Conservation (phyloP, 2,329 filamentous ascomycete species). For the Eurotiales sp. region DNA sequence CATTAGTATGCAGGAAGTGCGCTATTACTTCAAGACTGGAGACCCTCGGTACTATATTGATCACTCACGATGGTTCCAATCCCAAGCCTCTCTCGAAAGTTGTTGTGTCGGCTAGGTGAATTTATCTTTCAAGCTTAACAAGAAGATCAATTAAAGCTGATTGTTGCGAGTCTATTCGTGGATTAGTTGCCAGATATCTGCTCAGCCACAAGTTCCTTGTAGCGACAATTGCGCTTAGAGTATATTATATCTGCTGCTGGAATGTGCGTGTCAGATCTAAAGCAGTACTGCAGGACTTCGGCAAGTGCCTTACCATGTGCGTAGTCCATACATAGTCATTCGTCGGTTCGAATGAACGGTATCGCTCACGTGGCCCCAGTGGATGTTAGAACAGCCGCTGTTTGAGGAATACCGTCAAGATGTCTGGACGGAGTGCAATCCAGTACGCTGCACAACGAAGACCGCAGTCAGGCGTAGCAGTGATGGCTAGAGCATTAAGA, state of each 20-base stretch:
- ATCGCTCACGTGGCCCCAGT: slow-evolving; percentile 35
- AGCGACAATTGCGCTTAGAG: not conserved
- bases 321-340: slow-evolving; percentile 42
- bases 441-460: slow-evolving; percentile 46
- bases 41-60: not conserved
- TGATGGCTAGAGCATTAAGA: slow-evolving; percentile 14
- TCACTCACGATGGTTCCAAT: slow-evolving; percentile 14
- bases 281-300: slow-evolving; percentile 22
- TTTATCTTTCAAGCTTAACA: slow-evolving; percentile 47
- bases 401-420: slow-evolving; percentile 45
- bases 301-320: slow-evolving; percentile 58
- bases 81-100: slow-evolving; percentile 50
- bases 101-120: slow-evolving; percentile 53
- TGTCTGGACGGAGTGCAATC: slow-evolving; percentile 49
- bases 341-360: slow-evolving; percentile 32
- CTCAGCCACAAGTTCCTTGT: slow-evolving; percentile 44
- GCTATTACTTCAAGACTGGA: too few species aligned
- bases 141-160: slow-evolving; percentile 40
- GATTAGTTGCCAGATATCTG: slow-evolving; percentile 54
- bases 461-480: slow-evolving; percentile 16
- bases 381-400: slow-evolving; percentile 37
- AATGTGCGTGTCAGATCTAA: not conserved
- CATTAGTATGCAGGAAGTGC: too few species aligned
- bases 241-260: not conserved
- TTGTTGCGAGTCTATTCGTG: slow-evolving; percentile 43